These are phyloP conservation scores for Polytrichum commune DNA, from an alignment of 225 moss, liverwort and hornwort species.

Conservation along the genomic window DNA sequence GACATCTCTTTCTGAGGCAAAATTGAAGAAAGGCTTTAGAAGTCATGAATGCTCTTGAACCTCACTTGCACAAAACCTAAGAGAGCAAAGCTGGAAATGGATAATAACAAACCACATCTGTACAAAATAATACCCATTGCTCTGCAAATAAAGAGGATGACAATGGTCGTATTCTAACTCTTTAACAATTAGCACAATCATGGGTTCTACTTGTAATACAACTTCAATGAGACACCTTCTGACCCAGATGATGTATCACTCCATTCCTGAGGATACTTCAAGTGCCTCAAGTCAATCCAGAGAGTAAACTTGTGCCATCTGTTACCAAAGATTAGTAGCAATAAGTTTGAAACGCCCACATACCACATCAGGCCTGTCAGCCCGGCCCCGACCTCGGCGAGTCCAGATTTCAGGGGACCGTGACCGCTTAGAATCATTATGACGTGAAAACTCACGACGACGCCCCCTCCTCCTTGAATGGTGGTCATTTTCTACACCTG, in stretches of 20 bases:
- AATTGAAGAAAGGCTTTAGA: constrained; percentile 7
- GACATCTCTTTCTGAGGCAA: constrained; percentile 63
- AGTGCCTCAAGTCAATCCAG: background rate
- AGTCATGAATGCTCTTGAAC: background rate
- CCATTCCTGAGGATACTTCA: too few relatives aligned
- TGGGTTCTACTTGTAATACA: too few relatives aligned
- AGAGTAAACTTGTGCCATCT: background rate
- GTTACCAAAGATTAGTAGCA: background rate
- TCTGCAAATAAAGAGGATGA: too few relatives aligned
- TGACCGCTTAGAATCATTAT: constrained; percentile 51
- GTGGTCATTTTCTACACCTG: constrained; percentile 19
- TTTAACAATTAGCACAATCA: too few relatives aligned
- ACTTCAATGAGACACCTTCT: too few relatives aligned
- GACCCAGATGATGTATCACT: too few relatives aligned
- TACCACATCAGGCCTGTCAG: constrained; percentile 59
- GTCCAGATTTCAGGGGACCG: constrained; percentile 84
- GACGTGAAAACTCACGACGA: constrained; percentile 40
- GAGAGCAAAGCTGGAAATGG: too few relatives aligned
- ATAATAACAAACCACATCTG: too few relatives aligned
- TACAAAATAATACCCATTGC: too few relatives aligned
- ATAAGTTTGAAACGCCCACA: background rate
- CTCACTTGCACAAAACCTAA: background rate
- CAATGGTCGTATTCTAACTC: too few relatives aligned
- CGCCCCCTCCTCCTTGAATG: constrained; percentile 40
- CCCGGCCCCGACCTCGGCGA: constrained; percentile 65